These are phyloP conservation scores for Aphanomyces invadans DNA, from an alignment of 352 stramenopile genomes.

Conservation along the genomic window DNA sequence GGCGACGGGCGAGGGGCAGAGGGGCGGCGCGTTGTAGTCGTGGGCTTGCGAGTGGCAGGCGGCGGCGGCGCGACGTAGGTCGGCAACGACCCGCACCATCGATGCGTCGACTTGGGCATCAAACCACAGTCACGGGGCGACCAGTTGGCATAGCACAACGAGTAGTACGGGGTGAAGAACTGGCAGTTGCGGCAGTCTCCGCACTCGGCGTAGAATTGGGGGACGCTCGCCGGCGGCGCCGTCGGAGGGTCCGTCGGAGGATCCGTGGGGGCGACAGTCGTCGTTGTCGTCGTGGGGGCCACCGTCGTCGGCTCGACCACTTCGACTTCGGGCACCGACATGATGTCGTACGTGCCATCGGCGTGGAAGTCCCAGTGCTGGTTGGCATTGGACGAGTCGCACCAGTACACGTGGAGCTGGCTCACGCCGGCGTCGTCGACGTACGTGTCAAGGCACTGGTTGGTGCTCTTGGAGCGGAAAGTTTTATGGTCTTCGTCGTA, in stretches of 20 bases:
- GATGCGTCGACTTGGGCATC: constrained; percentile 1
- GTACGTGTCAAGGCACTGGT: constrained; percentile 62
- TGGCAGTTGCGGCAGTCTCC: constrained; percentile 16
- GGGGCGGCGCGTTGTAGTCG: neutral
- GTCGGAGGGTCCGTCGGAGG: neutral
- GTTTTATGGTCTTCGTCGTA: constrained; percentile 31
- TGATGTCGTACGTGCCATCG: neutral
- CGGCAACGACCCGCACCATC: neutral
- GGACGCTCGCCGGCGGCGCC: neutral
- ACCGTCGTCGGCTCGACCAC: no score
- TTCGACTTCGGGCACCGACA: neutral
- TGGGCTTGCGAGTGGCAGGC: neutral
- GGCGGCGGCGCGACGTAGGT: neutral
- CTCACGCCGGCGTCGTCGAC: constrained; percentile 24
- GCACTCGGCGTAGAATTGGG: neutral
- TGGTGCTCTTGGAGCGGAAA: constrained; percentile 55
- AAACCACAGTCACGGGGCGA: neutral
- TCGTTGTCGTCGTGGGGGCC: neutral
- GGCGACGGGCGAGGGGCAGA: neutral
- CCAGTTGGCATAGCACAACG: constrained; percentile 11
- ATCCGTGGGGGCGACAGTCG: neutral
- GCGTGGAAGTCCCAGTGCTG: constrained; percentile 13
- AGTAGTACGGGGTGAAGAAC: constrained; percentile 3
- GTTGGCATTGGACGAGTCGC: constrained; percentile 26
- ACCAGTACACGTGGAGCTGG: constrained; percentile 50